Base-by-base conservation (phyloP, 2,329 filamentous ascomycete species). In the Capronia americana region DNA sequence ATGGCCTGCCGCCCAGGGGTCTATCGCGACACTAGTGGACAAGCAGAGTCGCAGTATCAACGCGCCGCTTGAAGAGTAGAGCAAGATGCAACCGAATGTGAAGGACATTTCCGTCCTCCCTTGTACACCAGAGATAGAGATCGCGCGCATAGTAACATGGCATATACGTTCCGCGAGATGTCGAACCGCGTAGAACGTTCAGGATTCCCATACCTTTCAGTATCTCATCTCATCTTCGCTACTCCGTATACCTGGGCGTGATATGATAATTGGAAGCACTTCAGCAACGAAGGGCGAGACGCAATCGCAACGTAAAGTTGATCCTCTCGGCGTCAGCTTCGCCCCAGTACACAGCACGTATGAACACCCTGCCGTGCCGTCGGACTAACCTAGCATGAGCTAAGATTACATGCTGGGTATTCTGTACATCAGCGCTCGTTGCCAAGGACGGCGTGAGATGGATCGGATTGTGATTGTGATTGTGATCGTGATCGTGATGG, bases 1-100 rank as follows among this genome's bases (percentile, higher is more conserved):
- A 11, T 70, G 68, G 68, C 62, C 63, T 4, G 23, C 55, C 32
- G 38, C 32, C n/a, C 63, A 68, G 38, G 26, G 17, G 23, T 38
- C 34, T n/a, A 50, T 60, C 11, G 41, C 61, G 23, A 50, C 48
- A 11, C 32, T 66, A n/a, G 59, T 66, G 26, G 34, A 50, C 30
- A 60, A 48, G 48, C 20, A 28, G 30, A 69, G 57, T 38, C 57
- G 61, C 24, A 44, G 57, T 24, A 34, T 61, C 11, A 61, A 53
- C 4, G 53, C 53, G n/a, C 28, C 53, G 17, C 2, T 55, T 30
- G 53, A 55, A 12, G 8, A 28, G 14, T 51, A 51, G 48, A 14
- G 23, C 24, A 30, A 30, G 56, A 38, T n/a, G 7, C 5, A 11
- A 26, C 23, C 2, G 20, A 26, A 3, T 26, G 38, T 38, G 11